phyloP scores from a whole-genome alignment of 257 asterid species.

The Rauvolfia tetraphylla region DNA sequence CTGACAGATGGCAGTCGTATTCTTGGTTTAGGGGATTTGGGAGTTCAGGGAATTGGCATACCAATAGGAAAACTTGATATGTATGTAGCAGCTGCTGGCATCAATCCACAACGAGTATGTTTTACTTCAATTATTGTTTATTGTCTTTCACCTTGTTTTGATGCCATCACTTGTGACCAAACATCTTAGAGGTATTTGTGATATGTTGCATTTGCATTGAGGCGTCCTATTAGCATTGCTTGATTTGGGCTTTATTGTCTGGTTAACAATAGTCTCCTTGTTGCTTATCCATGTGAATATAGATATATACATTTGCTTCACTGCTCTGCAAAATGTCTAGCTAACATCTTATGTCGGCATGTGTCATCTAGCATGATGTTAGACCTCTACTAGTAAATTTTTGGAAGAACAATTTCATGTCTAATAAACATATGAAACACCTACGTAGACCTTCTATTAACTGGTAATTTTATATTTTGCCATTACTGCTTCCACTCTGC shows the following conservation, averaged over 20 bases:
- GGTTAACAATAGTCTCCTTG: background rate
- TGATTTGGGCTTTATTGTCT: background rate
- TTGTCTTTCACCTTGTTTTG: background rate
- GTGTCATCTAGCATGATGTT: background rate
- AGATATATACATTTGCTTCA: background rate
- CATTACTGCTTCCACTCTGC: background rate
- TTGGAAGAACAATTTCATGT: background rate
- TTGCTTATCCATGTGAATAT: background rate
- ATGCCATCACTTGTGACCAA: background rate
- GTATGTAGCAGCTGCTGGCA: constrained; percentile 99
- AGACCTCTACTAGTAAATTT: background rate
- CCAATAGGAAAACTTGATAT: constrained; percentile 98
- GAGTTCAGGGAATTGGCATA: constrained; percentile 99
- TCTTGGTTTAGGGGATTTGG: constrained; percentile 99
- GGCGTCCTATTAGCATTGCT: background rate
- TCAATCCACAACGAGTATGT: constrained; percentile 95
- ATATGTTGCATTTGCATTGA: background rate
- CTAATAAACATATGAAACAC: background rate
- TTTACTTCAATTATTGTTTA: constrained; percentile 10
- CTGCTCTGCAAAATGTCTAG: background rate
- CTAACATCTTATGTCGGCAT: background rate
- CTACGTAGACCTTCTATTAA: background rate
- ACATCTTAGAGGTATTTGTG: background rate
- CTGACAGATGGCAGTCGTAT: constrained; percentile 98
- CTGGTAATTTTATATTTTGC: constrained; percentile 2